Conservation (phyloP, 108 stramenopile genomes). For the Nannochloropsis gaditana region DNA sequence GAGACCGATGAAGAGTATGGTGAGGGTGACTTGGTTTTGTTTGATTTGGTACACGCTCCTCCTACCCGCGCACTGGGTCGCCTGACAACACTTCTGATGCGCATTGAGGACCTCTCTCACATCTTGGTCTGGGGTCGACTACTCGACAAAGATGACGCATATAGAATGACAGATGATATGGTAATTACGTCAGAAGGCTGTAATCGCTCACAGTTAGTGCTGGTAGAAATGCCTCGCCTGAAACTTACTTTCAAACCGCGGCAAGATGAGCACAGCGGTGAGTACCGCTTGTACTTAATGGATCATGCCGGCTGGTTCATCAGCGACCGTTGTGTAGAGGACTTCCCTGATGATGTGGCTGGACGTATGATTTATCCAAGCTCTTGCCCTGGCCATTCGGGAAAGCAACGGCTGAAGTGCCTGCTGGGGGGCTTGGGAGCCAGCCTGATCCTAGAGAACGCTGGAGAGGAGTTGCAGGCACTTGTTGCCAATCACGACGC, state of each 20-base stretch:
- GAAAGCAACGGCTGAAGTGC: background rate
- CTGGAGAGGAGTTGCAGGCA: constrained; percentile 38
- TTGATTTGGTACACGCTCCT: background rate
- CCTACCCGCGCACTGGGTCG: background rate
- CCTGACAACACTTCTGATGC: background rate
- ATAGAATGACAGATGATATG: background rate
- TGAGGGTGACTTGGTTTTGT: background rate
- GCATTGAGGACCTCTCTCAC: background rate
- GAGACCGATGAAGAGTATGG: background rate
- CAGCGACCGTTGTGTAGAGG: background rate
- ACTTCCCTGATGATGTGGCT: background rate
- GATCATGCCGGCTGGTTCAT: constrained; percentile 6
- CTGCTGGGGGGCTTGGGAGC: constrained; percentile 42
- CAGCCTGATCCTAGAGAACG: constrained; percentile 37
- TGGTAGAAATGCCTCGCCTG: background rate
- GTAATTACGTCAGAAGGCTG: background rate
- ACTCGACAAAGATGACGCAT: background rate
- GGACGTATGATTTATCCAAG: background rate
- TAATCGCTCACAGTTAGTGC: background rate
- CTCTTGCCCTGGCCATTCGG: background rate
- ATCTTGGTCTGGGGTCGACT: background rate
- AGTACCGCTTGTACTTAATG: background rate
- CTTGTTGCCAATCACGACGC: constrained; percentile 40
- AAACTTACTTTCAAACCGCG: constrained; percentile 1
- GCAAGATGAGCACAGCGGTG: background rate